Percentiles rank a stretch among this genome's conserved stretches.
phyloP scores from a whole-genome alignment of 176 grass and related monocot genomes.

The Miscanthus lutarioriparius region DNA sequence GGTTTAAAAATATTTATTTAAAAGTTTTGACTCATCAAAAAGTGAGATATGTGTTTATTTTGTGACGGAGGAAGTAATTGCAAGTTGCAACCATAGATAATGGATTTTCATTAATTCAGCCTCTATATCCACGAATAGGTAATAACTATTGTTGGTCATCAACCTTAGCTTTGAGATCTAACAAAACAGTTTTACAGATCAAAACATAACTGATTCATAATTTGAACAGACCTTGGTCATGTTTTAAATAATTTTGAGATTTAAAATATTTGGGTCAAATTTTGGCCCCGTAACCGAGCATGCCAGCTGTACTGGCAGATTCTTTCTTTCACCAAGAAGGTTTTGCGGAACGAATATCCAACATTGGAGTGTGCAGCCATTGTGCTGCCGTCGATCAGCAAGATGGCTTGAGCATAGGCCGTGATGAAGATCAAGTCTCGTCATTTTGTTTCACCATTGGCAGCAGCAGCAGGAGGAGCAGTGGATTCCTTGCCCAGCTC shows the following conservation, averaged over 20 bases:
- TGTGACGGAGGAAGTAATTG: too few relatives aligned
- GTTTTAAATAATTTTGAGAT: not conserved
- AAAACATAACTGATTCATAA: not conserved
- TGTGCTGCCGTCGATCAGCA: not conserved
- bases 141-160: too few relatives aligned
- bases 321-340: not conserved
- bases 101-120: too few relatives aligned
- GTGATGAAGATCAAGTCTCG: not conserved
- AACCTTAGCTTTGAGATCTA: too few relatives aligned
- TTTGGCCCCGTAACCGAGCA: not conserved
- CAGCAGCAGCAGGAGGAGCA: not conserved
- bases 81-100: too few relatives aligned
- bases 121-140: too few relatives aligned
- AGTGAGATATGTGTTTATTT: too few relatives aligned
- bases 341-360: not conserved
- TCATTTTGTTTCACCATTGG: conserved; percentile 4
- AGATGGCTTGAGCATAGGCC: not conserved
- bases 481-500: conserved; percentile 1
- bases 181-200: too few relatives aligned
- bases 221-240: not conserved
- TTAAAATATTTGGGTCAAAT: not conserved
- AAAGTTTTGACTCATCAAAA: too few relatives aligned
- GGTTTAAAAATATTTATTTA: too few relatives aligned
- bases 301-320: not conserved
- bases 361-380: not conserved